phyloP scores from a whole-genome alignment of 2,329 filamentous ascomycete species.

The Tolypocladium sp. region DNA sequence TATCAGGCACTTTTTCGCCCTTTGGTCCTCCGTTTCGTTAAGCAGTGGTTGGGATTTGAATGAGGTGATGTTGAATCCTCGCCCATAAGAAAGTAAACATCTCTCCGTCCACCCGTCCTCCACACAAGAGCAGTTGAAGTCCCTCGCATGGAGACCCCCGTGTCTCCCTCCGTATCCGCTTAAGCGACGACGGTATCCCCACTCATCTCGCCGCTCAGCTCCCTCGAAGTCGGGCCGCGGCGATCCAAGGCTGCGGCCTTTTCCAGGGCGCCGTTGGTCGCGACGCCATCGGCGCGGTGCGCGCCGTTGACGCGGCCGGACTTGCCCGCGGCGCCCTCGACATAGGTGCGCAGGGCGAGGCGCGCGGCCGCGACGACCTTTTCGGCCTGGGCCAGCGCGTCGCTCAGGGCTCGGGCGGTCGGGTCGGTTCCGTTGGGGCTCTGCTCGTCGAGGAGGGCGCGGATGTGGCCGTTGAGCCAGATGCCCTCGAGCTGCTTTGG shows the following conservation, averaged over 20 bases:
- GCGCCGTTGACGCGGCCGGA: conserved; percentile 10
- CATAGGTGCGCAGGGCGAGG: conserved; percentile 31
- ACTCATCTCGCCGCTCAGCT: conserved; percentile 53
- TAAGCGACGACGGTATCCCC: conserved; percentile 40
- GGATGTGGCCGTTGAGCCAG: conserved; percentile 56
- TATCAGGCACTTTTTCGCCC: neutral
- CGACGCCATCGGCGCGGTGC: conserved; percentile 2
- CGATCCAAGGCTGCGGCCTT: conserved; percentile 15
- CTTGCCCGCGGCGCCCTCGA: conserved; percentile 4
- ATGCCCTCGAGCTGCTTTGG: conserved; percentile 42
- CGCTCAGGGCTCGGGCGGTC: conserved; percentile 30
- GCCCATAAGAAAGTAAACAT: neutral
- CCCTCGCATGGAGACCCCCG: neutral
- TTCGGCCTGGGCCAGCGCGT: conserved; percentile 35
- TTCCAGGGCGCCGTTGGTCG: neutral
- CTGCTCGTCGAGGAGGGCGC: conserved; percentile 39
- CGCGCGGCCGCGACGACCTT: conserved; percentile 36
- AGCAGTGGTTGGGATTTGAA: neutral
- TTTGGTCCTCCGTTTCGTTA: neutral
- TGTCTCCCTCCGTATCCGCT: conserved; percentile 2
- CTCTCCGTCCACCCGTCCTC: neutral
- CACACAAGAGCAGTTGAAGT: conserved; percentile 4
- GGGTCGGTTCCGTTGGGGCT: conserved; percentile 21
- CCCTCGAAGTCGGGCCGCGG: conserved; percentile 42
- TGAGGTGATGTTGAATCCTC: conserved; percentile 7